phyloP scores from a whole-genome alignment of 2,329 filamentous ascomycete genomes.

The Colletotrichum ledebouriae region DNA sequence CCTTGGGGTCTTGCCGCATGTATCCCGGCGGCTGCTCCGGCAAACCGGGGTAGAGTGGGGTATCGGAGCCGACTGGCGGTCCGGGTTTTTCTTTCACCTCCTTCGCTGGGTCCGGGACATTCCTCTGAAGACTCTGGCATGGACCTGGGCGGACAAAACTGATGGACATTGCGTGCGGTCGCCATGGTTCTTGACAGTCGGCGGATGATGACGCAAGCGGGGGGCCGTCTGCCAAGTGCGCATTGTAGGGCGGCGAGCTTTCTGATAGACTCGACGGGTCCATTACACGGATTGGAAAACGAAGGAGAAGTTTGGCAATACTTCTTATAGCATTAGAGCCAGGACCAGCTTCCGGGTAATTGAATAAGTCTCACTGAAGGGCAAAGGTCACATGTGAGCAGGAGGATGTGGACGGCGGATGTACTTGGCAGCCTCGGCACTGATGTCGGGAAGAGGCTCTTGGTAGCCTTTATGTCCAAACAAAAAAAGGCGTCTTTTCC shows the following conservation, averaged over 20 bases:
- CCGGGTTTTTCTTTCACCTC: neutral
- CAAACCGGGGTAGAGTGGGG: neutral
- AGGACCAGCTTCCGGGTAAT: too few species aligned
- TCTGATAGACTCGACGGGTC: too few species aligned
- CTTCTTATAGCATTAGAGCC: too few species aligned
- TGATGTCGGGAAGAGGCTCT: neutral
- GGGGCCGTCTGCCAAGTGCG: neutral
- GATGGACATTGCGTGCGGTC: neutral
- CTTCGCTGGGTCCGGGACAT: neutral
- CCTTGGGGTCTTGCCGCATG: slow-evolving; percentile 22
- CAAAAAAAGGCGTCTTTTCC: too few species aligned
- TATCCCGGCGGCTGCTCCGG: neutral
- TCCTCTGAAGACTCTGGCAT: too few species aligned
- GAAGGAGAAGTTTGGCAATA: too few species aligned
- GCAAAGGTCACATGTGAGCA: too few species aligned
- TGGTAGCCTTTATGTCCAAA: too few species aligned
- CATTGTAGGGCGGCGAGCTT: neutral
- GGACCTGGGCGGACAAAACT: neutral
- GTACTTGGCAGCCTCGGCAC: neutral
- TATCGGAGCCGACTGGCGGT: accelerated
- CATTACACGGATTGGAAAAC: neutral
- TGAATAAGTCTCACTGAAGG: too few species aligned
- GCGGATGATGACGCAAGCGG: neutral
- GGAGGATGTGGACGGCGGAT: neutral
- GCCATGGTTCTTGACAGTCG: neutral